These are phyloP conservation scores for Rhodotorula mucilaginosa DNA, from an alignment of 1,284 basidiomycete species.

Conservation along the genomic window DNA sequence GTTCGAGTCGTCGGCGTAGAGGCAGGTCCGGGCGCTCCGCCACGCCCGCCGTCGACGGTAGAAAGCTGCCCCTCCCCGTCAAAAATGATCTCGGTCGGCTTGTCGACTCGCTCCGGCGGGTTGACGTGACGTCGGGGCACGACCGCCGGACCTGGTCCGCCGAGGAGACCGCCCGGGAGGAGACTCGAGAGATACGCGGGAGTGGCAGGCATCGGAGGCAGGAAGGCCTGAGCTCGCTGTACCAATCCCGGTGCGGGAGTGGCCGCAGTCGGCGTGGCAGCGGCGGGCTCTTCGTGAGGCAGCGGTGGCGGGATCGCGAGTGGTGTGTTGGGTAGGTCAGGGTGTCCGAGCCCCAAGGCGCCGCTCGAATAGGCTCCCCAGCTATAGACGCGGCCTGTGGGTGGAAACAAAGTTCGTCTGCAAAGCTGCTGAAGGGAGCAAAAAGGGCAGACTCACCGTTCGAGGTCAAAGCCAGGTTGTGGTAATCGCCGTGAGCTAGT, in stretches of 20 bases:
- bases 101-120: conserved; percentile 55
- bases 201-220: not conserved
- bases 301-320: conserved; percentile 6
- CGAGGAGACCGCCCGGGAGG: not conserved
- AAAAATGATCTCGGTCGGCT: conserved; percentile 69
- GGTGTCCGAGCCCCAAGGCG: conserved; percentile 75
- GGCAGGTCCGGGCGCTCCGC: too few relatives aligned
- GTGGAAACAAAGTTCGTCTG: not conserved
- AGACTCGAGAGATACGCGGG: not conserved
- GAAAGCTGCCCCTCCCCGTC: conserved; percentile 30
- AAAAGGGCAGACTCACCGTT: conserved; percentile 54
- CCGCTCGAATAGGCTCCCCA: conserved; percentile 79
- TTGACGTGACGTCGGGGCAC: not conserved
- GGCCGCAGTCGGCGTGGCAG: not conserved
- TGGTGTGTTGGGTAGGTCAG: conserved; percentile 23
- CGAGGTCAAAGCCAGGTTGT: conserved; percentile 76
- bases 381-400: conserved; percentile 59
- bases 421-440: not conserved
- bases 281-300: not conserved
- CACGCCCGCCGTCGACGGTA: too few relatives aligned
- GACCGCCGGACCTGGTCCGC: not conserved
- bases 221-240: not conserved
- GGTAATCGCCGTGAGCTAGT: conserved; percentile 68
- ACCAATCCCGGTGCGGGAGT: not conserved
- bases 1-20: not conserved